Evolutionary conservation across 768 basidiomycete species (phyloP).

Genomic region (Russula earlei): DNA sequence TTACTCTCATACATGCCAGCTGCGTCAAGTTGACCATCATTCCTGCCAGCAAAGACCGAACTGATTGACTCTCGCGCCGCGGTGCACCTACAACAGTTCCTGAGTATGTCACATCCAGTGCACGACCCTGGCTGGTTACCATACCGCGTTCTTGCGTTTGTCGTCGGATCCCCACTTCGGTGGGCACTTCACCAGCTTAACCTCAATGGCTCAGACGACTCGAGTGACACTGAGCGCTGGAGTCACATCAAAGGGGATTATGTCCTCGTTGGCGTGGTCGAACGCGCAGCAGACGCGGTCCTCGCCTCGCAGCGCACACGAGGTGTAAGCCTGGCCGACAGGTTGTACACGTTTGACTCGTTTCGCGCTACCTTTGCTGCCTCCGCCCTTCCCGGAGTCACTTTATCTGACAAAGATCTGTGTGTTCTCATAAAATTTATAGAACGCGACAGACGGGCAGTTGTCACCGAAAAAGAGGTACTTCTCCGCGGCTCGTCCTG

Average conservation of each 20-base stretch:
- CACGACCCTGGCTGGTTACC: constrained; percentile 63
- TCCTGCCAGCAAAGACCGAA: constrained; percentile 59
- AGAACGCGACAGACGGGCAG: constrained; percentile 57
- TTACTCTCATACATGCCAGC: constrained; percentile 16
- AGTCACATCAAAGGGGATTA: constrained; percentile 58
- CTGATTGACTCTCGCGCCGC: constrained; percentile 38
- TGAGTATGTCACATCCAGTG: constrained; percentile 47
- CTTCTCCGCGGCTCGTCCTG: constrained; percentile 19
- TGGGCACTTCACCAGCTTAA: constrained; percentile 80
- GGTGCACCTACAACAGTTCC: constrained; percentile 45
- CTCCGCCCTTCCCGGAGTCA: constrained; percentile 32
- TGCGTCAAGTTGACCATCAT: constrained; percentile 20
- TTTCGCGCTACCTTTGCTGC: constrained; percentile 53
- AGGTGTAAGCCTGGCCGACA: constrained; percentile 43
- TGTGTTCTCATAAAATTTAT: constrained; percentile 68
- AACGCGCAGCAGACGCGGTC: constrained; percentile 54
- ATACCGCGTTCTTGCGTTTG: constrained; percentile 54
- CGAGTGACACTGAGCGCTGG: constrained; percentile 40
- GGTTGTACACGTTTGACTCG: constrained; percentile 47
- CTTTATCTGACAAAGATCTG: constrained; percentile 54
- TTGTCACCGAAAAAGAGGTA: constrained; percentile 64
- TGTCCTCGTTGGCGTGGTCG: constrained; percentile 55
- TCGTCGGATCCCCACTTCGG: constrained; percentile 75
- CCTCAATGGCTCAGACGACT: constrained; percentile 54
- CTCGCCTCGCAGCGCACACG: constrained; percentile 34